Evolutionary conservation across 495 filamentous ascomycete genomes (phyloP), one percentile per base, ranked within the genome.

Genomic region (Talaromyces proteolyticus): DNA sequence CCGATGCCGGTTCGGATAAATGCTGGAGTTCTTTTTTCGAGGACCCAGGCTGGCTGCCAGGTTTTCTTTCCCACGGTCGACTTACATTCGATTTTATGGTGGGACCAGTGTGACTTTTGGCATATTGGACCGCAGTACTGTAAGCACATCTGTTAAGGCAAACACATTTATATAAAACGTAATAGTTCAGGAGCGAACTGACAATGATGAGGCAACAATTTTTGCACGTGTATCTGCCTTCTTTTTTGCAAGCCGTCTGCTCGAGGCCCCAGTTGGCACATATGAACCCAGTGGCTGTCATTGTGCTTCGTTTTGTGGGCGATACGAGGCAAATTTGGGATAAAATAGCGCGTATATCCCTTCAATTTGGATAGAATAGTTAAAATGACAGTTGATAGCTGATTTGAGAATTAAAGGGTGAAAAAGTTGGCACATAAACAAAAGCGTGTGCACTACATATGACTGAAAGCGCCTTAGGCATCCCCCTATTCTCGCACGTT

Each of bases 11-110:
- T 26, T 58, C 26, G 47, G 20, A 53, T 25, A 20, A 52, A 54
- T 46, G 21, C 47, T 12, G 55, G 55, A 3, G n/a, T 22, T 42
- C 55, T 16, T 3, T 42, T 22, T 18, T 57, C 42, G 11, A 48
- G 42, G 12, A 52, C 38, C 55, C 55, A 57, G n/a, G 36, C 36
- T 2, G 55, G 52, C 26, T 52, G 47, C 55, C 55, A 57, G 12
- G 37, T 48, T 39, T 41, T 49, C 25, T 49, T 44, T n/a, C 36
- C 24, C 48, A 57, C 29, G n/a, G 22, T 14, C 6, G 50, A 53
- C 12, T 22, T 55, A 34, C 56, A 59, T 12, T 50, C 47, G 10
- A 10, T 12, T 38, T 49, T 54, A 29, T 57, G 55, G 10, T 36
- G 8, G 34, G 52, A 4, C 55, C 52, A 54, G 44, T 57, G 52